Evolutionary conservation across 2,329 filamentous ascomycete genomes (phyloP).

Genomic region (Fusarium mangiferae): DNA sequence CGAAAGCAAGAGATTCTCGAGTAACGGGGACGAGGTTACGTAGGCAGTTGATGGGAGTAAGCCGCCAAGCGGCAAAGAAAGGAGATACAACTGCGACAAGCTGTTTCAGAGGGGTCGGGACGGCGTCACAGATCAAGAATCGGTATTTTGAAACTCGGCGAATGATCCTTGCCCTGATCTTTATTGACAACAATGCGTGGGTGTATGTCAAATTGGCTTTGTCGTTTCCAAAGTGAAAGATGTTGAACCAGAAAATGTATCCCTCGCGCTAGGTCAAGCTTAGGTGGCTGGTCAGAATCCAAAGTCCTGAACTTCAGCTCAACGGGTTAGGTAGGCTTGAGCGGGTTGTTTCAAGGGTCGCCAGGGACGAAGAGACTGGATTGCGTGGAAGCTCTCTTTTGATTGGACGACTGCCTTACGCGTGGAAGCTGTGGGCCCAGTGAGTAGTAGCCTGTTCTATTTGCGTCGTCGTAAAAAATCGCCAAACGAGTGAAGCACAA

Average conservation of each 20-base stretch:
- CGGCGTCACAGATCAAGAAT: conserved; percentile 9
- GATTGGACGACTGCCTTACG: conserved; percentile 35
- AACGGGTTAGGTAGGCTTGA: background rate
- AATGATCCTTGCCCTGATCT: background rate
- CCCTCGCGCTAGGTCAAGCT: background rate
- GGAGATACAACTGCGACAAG: conserved; percentile 24
- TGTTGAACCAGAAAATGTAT: conserved; percentile 19
- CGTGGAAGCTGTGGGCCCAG: conserved; percentile 33
- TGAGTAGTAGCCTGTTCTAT: conserved; percentile 1
- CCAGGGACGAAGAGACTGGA: conserved; percentile 18
- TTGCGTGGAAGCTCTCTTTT: conserved; percentile 35
- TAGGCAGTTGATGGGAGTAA: conserved; percentile 12
- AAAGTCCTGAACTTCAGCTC: conserved; percentile 22
- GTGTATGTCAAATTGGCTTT: background rate
- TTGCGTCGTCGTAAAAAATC: conserved; percentile 1
- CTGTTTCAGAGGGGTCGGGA: conserved; percentile 25
- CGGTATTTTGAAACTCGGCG: background rate
- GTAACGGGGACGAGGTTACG: conserved; percentile 15
- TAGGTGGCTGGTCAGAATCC: conserved; percentile 33
- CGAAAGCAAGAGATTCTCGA: conserved; percentile 7
- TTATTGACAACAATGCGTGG: background rate
- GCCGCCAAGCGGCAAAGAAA: conserved; percentile 39
- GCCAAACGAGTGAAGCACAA: conserved; percentile 1
- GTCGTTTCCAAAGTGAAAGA: background rate
- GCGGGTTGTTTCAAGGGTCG: conserved; percentile 30